Percentiles rank a stretch among this genome's conserved stretches.
Conservation (phyloP, 306 rosid genomes). For the Dalbergia cultrata region DNA sequence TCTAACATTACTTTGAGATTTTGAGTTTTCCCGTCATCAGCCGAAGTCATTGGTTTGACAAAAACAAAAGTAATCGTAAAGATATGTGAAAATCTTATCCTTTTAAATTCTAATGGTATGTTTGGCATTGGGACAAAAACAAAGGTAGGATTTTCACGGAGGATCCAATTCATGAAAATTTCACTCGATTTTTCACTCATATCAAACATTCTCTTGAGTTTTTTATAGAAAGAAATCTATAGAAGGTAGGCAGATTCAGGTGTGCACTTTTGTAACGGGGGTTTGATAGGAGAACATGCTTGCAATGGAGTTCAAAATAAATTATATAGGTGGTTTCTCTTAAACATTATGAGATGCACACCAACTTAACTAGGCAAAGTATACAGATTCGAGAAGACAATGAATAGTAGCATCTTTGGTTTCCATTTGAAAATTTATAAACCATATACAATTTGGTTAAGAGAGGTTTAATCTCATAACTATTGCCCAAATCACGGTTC, state of each 20-base stretch:
- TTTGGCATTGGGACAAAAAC: too few relatives aligned
- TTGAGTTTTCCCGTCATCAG: neutral
- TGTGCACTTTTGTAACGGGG: neutral
- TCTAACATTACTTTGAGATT: too few relatives aligned
- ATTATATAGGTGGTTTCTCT: neutral
- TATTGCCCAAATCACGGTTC: too few relatives aligned
- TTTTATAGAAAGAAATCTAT: neutral
- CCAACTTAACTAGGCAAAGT: neutral
- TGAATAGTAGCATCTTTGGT: neutral
- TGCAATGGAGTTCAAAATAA: neutral
- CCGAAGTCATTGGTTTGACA: neutral
- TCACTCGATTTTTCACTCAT: too few relatives aligned
- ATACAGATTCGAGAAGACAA: conserved; percentile 5
- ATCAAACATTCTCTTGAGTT: neutral
- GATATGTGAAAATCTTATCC: neutral
- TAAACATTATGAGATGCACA: neutral
- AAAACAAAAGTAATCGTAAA: neutral
- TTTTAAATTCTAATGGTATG: neutral
- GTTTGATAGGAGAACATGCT: neutral
- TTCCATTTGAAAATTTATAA: too few relatives aligned
- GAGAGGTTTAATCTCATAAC: too few relatives aligned
- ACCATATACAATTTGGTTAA: too few relatives aligned
- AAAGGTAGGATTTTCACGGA: too few relatives aligned
- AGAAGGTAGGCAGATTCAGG: neutral
- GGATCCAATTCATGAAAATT: too few relatives aligned